These are phyloP conservation scores for Rhamnella rubrinervis DNA, from an alignment of 331 rosid species.

Conservation along the genomic window DNA sequence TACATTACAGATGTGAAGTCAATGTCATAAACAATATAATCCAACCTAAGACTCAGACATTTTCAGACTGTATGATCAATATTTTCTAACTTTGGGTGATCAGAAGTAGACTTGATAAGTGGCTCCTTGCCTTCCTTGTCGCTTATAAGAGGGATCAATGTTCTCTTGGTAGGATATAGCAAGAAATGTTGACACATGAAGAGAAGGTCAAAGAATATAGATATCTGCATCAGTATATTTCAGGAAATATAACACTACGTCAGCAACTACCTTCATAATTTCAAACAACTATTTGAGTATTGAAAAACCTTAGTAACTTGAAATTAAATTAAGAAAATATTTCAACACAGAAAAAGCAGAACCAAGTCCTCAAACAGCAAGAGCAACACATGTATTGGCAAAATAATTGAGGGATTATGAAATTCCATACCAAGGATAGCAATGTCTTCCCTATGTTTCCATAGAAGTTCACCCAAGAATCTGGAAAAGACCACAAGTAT, in stretches of 20 bases:
- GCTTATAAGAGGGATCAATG: slow-evolving; percentile 19
- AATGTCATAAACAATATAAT: too few species aligned
- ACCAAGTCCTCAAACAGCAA: too few species aligned
- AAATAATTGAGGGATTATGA: neutral
- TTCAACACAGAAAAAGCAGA: too few species aligned
- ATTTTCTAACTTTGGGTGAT: slow-evolving; percentile 25
- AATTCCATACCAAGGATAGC: slow-evolving; percentile 69
- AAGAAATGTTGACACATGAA: slow-evolving; percentile 79
- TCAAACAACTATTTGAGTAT: neutral
- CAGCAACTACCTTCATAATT: neutral
- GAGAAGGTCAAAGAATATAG: slow-evolving; percentile 60
- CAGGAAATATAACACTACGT: neutral
- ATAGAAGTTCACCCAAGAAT: slow-evolving; percentile 89
- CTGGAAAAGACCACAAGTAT: slow-evolving; percentile 34
- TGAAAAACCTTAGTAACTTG: neutral
- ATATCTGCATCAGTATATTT: slow-evolving; percentile 43
- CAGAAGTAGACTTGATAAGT: slow-evolving; percentile 43
- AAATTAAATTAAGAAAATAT: neutral
- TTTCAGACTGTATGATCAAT: neutral
- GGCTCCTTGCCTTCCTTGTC: slow-evolving; percentile 43
- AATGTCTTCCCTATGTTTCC: slow-evolving; percentile 81
- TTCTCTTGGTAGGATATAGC: slow-evolving; percentile 46
- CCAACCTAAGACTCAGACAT: slow-evolving; percentile 6
- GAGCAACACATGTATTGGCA: too few species aligned
- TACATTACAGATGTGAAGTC: too few species aligned